Conservation (phyloP, 495 filamentous ascomycete genomes). For the Talaromyces liani region DNA sequence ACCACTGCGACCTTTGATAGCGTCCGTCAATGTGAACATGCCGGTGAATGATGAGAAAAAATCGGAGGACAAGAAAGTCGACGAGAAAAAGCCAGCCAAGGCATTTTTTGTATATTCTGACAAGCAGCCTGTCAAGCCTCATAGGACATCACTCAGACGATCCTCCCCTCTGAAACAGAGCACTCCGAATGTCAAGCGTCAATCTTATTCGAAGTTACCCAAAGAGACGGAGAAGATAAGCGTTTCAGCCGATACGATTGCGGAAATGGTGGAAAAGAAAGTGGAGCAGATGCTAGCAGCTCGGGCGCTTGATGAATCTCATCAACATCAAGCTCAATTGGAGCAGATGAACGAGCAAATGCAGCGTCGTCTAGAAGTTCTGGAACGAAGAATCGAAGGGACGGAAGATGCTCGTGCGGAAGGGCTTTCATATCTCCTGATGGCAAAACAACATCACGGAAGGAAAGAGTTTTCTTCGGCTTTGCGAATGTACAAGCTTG, state of each 20-base stretch:
- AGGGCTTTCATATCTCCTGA: slow-evolving; percentile 74
- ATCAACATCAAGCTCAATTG: slow-evolving; percentile 37
- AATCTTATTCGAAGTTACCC: slow-evolving; percentile 20
- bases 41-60: slow-evolving; percentile 35
- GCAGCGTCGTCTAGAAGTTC: slow-evolving; percentile 68
- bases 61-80: slow-evolving; percentile 40
- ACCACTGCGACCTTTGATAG: slow-evolving; percentile 64
- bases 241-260: slow-evolving; percentile 71
- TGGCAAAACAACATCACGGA: slow-evolving; percentile 86
- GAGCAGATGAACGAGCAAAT: slow-evolving; percentile 65
- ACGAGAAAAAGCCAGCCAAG: slow-evolving; percentile 63
- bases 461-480: slow-evolving; percentile 72
- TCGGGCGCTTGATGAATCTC: slow-evolving; percentile 44
- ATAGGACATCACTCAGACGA: slow-evolving; percentile 30
- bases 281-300: slow-evolving; percentile 81
- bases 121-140: slow-evolving; percentile 40
- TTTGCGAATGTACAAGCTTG: slow-evolving; percentile 78
- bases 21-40: slow-evolving; percentile 52
- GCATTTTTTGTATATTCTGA: slow-evolving; percentile 80
- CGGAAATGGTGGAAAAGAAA: slow-evolving; percentile 85
- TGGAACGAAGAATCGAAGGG: slow-evolving; percentile 77
- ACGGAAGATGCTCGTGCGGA: slow-evolving; percentile 69
- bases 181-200: slow-evolving; percentile 22
- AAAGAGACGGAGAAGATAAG: slow-evolving; percentile 12
- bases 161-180: slow-evolving; percentile 29